Evolutionary conservation across 2,329 filamentous ascomycete species (phyloP), one percentile per base, ranked within the genome.

Genomic region (Phaeosphaeriaceae sp.): DNA sequence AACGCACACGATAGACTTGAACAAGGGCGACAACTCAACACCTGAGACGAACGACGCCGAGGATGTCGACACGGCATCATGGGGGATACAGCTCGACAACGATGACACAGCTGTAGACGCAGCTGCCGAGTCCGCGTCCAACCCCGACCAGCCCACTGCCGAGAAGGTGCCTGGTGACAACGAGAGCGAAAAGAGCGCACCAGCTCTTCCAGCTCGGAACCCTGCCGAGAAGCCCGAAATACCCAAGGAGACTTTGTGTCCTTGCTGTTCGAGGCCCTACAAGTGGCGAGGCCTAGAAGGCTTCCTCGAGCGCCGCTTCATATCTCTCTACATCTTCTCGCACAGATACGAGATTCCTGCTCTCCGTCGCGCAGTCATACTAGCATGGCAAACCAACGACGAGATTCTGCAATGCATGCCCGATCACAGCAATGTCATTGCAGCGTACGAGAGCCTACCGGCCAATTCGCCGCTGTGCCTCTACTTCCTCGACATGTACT

Each of bases 401-500:
- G 73, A 76, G 52, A 71, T 75, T 4, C 51, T 76, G 4, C 73
- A 76, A 52, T 73, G 71, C 10, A 76, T 76, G 72, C 73, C 73
- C 3, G 73, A 76, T 41, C 73, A 76, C 55, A 71, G 72, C 65
- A 76, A 76, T 19, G 73, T 76, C 57, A 76, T 75, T 50, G 64
- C 71, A 0, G 73, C 73, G 2, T 76, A 76, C 52, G 68, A 74
- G 21, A 64, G 57, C 36, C 63, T 76, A 1, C 72, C 73, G 1
- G 63, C 71, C 7, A 67, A 70, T 45, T 67, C 73, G 5, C 66
- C 71, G 6, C 61, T 75, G 1, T 76, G 73, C 55, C 62, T 67
- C 24, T 75, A 75, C 63, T 76, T 76, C 54, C 65, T 76, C 15
- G 73, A 76, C 51, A 75, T 75, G 73, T 75, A 76, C 48, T 69